Conservation (phyloP, 2,329 filamentous ascomycete genomes). For the Tolypocladium sp. region DNA sequence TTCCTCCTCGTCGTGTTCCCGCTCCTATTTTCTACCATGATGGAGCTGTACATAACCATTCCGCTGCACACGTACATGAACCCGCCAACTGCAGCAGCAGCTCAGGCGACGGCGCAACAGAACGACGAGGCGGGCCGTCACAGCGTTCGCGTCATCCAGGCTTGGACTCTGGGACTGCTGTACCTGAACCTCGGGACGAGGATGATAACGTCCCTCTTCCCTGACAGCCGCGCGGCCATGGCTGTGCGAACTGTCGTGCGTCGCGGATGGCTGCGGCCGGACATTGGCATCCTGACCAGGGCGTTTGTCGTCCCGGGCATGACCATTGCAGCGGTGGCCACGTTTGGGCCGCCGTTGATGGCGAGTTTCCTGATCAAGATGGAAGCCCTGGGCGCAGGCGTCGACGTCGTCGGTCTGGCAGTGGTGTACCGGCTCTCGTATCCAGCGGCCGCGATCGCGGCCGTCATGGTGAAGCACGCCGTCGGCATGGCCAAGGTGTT, state of each 20-base stretch:
- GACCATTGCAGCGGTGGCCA: constrained; percentile 50
- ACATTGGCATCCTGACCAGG: constrained; percentile 70
- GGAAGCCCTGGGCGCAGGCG: constrained; percentile 8
- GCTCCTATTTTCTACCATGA: constrained; percentile 64
- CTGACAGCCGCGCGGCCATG: constrained; percentile 60
- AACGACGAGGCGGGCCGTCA: constrained; percentile 34
- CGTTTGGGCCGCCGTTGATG: constrained; percentile 54
- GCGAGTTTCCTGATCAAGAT: constrained; percentile 29
- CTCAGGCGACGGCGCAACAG: constrained; percentile 10
- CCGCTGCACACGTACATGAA: constrained; percentile 75
- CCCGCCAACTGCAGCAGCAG: constrained; percentile 18
- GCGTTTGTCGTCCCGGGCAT: constrained; percentile 75
- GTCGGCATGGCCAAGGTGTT: constrained; percentile 52
- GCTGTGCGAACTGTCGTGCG: constrained; percentile 67
- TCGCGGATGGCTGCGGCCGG: constrained; percentile 69
- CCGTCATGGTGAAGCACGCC: constrained; percentile 30
- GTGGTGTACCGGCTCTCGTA: constrained; percentile 56
- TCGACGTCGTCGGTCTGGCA: constrained; percentile 17
- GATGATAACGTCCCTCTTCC: constrained; percentile 57
- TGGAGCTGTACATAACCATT: constrained; percentile 83
- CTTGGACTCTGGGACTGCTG: constrained; percentile 87
- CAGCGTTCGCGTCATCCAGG: constrained; percentile 79
- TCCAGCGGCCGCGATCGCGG: constrained; percentile 49
- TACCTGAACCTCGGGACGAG: constrained; percentile 76
- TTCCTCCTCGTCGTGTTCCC: constrained; percentile 74